Conservation (phyloP, 495 filamentous ascomycete species). For the Tuber aestivum region DNA sequence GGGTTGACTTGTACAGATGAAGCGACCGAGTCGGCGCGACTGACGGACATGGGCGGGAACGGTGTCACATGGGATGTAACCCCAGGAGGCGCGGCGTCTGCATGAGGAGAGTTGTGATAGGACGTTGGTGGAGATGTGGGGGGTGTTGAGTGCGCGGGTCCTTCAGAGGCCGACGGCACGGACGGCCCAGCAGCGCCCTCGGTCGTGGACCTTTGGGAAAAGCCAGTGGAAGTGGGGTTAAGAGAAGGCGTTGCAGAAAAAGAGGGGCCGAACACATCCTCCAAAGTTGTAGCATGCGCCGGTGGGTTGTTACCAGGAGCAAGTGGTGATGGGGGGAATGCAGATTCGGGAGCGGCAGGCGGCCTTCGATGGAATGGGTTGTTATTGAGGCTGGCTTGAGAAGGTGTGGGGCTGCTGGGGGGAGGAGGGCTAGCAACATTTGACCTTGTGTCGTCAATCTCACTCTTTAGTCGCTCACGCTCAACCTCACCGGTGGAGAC, state of each 20-base stretch:
- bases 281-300: constrained; percentile 66
- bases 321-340: constrained; percentile 60
- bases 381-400: constrained; percentile 31
- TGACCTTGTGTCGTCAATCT: constrained; percentile 57
- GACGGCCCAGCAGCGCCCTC: constrained; percentile 51
- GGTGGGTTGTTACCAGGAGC: constrained; percentile 47
- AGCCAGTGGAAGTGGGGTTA: constrained; percentile 54
- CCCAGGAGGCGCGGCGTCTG: constrained; percentile 46
- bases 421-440: constrained; percentile 47
- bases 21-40: constrained; percentile 60
- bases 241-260: constrained; percentile 50
- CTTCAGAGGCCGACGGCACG: constrained; percentile 49
- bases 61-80: constrained; percentile 61
- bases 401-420: constrained; percentile 39
- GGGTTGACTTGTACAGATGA: constrained; percentile 70
- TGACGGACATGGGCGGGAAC: constrained; percentile 59
- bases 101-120: constrained; percentile 52
- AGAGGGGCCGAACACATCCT: constrained; percentile 80
- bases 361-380: constrained; percentile 43
- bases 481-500: constrained; percentile 81
- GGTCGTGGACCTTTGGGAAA: constrained; percentile 48
- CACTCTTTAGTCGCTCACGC: constrained; percentile 71
- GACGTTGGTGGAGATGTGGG: constrained; percentile 57
- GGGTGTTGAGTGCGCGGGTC: constrained; percentile 49
- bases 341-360: constrained; percentile 58